Evolutionary conservation across 139 green algal genomes (phyloP).

Genomic region (Prasinococcaceae sp.): DNA sequence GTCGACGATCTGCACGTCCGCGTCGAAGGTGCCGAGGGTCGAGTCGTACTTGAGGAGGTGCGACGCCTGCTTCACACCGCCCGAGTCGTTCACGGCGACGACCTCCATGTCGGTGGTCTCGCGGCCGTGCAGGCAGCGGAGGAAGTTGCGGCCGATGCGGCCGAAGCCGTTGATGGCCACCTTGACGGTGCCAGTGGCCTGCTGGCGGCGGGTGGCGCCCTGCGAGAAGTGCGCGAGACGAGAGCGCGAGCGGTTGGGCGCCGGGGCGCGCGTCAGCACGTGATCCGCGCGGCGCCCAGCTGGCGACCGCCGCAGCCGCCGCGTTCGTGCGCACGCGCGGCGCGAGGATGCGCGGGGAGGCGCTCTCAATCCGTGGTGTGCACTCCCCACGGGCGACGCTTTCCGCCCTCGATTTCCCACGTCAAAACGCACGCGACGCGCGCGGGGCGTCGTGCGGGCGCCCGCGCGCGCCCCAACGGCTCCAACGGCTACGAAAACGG

Average conservation of each 20-base stretch:
- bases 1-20: slow-evolving; percentile 32
- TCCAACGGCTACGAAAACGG: too few relatives aligned
- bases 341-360: too few relatives aligned
- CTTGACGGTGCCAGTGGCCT: slow-evolving; percentile 29
- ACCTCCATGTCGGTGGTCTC: slow-evolving; percentile 52
- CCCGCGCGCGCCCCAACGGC: too few relatives aligned
- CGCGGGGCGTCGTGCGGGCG: too few relatives aligned
- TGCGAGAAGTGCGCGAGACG: not conserved
- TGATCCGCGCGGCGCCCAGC: too few relatives aligned
- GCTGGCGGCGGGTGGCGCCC: too few relatives aligned
- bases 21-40: slow-evolving; percentile 41
- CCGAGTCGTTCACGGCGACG: slow-evolving; percentile 41
- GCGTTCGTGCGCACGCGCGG: too few relatives aligned
- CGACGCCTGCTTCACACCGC: slow-evolving; percentile 37
- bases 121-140: slow-evolving; percentile 36
- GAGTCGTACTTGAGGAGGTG: slow-evolving; percentile 40
- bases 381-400: too few relatives aligned
- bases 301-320: too few relatives aligned
- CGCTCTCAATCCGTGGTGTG: too few relatives aligned
- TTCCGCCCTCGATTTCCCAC: too few relatives aligned
- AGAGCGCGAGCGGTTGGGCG: not conserved
- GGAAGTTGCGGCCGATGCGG: slow-evolving; percentile 79
- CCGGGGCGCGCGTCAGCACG: not conserved
- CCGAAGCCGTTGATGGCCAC: slow-evolving; percentile 99
- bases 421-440: too few relatives aligned